Evolutionary conservation across 73 alveolate species (phyloP), one percentile per base, ranked within the genome.

Genomic region (Blepharisma japonicum): DNA sequence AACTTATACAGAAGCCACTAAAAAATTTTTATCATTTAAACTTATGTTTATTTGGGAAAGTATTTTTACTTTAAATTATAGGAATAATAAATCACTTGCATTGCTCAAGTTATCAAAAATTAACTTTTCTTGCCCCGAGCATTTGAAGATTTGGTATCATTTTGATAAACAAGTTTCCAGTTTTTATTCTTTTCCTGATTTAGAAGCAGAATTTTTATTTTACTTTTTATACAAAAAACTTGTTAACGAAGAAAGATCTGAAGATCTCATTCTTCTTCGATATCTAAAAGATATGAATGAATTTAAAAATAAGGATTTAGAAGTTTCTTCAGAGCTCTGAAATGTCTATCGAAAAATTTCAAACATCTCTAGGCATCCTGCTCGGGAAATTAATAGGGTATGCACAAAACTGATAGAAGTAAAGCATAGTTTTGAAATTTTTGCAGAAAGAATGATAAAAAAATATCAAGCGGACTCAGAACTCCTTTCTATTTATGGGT

Each of bases 41-140:
- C 74, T 61, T n/a, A n/a, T 14, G 47, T 61, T 14, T 61, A 61
- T 61, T 25, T 61, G 74, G 74, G 74, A 61, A 61, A 25, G 50
- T 61, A 11, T 61, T 25, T 14, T 61, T 61, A 61, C 47, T 61
- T 20, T 20, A 20, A 61, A 61, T 14, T 61, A 14, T 25, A 18
- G 18, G 14, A 25, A 25, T 14, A 25, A 61, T 39, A 14, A 39
- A 25, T 8, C 14, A 20, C 47, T 61, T 20, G 74, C 47, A 14
- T 61, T 61, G 47, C 11, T 61, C 47, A 61, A 61, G 46, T 48
- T 61, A 14, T n/a, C 74, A 20, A 61, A 61, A 39, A 39, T 61
- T 1, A 61, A 61, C 47, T 14, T 61, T n/a, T 14, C 47, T 25
- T 9, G 23, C 50, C 0, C 14, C 5, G 14, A 14, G 47, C n/a